Evolutionary conservation across 306 rosid genomes (phyloP).

Genomic region (Malus orientalis): DNA sequence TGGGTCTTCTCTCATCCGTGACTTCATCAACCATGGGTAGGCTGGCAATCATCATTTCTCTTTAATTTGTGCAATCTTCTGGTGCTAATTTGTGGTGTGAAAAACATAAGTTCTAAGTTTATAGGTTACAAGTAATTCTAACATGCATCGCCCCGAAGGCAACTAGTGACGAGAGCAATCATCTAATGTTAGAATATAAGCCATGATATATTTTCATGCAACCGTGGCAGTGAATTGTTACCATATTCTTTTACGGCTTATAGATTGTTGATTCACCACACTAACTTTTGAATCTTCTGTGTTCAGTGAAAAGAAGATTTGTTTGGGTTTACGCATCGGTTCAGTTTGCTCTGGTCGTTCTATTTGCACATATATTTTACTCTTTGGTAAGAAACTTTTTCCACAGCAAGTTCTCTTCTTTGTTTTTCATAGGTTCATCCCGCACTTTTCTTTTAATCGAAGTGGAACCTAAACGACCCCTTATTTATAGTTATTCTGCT

Average conservation of each 20-base stretch:
- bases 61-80: neutral
- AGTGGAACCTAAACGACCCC: neutral
- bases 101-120: neutral
- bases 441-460: neutral
- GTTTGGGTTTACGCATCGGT: constrained; percentile 76
- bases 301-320: constrained; percentile 68
- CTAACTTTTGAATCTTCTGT: constrained; percentile 13
- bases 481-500: neutral
- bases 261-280: neutral
- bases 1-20: constrained; percentile 86
- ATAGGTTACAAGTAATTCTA: neutral
- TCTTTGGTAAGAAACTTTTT: constrained; percentile 51
- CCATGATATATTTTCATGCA: neutral
- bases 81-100: neutral
- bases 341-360: constrained; percentile 76
- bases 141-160: neutral
- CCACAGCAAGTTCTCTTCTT: constrained; percentile 7
- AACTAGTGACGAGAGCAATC: neutral
- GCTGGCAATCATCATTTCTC: constrained; percentile 17
- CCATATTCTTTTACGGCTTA: neutral
- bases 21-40: constrained; percentile 95
- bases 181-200: neutral
- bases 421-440: neutral
- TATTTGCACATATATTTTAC: constrained; percentile 85
- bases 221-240: neutral